phyloP scores from a whole-genome alignment of 129 eudicot species.

The Flaveria robusta region DNA sequence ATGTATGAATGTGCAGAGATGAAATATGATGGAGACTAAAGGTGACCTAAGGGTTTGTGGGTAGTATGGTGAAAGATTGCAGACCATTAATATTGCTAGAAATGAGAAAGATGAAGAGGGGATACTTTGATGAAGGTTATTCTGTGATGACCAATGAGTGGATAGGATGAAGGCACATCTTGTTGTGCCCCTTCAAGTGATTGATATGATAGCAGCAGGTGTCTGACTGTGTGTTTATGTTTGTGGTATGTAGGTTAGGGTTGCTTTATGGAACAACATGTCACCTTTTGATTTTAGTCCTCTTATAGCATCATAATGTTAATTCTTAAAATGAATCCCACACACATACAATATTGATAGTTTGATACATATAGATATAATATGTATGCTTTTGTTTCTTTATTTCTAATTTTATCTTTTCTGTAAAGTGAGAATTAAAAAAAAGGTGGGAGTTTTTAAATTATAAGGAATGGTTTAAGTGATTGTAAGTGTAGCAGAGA shows the following conservation, averaged over 20 bases:
- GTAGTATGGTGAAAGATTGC: slow-evolving; percentile 13
- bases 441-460: too few relatives aligned
- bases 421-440: too few relatives aligned
- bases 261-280: slow-evolving; percentile 35
- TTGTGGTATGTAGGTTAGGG: slow-evolving; percentile 35
- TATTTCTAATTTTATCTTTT: too few relatives aligned
- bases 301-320: not conserved
- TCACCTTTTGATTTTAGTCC: slow-evolving; percentile 23
- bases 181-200: slow-evolving; percentile 41
- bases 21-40: not conserved
- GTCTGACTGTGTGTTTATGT: slow-evolving; percentile 27
- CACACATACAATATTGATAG: too few relatives aligned
- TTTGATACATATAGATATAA: not conserved
- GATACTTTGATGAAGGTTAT: slow-evolving; percentile 14
- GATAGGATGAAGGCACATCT: slow-evolving; percentile 39
- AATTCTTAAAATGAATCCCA: not conserved
- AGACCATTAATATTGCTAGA: slow-evolving; percentile 22
- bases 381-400: not conserved
- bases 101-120: slow-evolving; percentile 17
- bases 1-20: not conserved
- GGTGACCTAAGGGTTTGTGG: not conserved
- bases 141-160: slow-evolving; percentile 26
- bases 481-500: too few relatives aligned
- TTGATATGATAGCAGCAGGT: slow-evolving; percentile 29
- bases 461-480: too few relatives aligned